Evolutionary conservation across 2,329 filamentous ascomycete genomes (phyloP).

Genomic region (Sordariomycetes sp.): DNA sequence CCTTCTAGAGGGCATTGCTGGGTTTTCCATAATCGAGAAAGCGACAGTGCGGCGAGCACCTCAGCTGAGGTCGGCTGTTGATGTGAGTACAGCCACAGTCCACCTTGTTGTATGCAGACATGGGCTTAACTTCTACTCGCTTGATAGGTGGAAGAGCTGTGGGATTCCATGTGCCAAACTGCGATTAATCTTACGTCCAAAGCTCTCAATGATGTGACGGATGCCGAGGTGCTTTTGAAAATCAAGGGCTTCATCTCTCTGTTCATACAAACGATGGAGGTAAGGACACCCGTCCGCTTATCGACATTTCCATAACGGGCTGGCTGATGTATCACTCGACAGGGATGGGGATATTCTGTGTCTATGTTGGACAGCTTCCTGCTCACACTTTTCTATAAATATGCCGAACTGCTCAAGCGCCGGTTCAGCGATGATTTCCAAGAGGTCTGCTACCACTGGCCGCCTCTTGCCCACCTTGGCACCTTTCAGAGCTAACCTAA

Average conservation of each 20-base stretch:
- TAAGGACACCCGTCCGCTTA: conserved; percentile 19
- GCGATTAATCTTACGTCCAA: conserved; percentile 72
- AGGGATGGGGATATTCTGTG: conserved; percentile 86
- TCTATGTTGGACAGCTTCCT: conserved; percentile 70
- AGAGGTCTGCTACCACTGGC: conserved; percentile 40
- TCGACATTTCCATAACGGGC: background rate
- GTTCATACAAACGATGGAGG: conserved; percentile 98
- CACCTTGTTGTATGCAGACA: background rate
- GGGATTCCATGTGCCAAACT: conserved; percentile 94
- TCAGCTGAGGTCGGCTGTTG: conserved; percentile 66
- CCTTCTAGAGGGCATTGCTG: conserved; percentile 82
- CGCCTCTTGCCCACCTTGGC: background rate
- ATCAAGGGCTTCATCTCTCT: conserved; percentile 87
- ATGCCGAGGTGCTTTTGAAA: conserved; percentile 82
- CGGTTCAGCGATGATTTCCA: conserved; percentile 94
- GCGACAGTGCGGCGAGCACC: conserved; percentile 81
- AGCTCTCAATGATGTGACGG: conserved; percentile 65
- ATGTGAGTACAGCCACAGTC: conserved; percentile 41
- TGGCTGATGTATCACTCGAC: background rate
- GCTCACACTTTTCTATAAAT: conserved; percentile 84
- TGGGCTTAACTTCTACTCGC: background rate
- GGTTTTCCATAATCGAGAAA: conserved; percentile 92
- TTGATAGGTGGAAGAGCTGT: conserved; percentile 78
- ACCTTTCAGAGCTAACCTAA: background rate
- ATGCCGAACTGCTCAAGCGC: conserved; percentile 78